Evolutionary conservation across 352 stramenopile genomes (phyloP), one percentile per base, ranked within the genome.

Genomic region (Blastocystis sp.): DNA sequence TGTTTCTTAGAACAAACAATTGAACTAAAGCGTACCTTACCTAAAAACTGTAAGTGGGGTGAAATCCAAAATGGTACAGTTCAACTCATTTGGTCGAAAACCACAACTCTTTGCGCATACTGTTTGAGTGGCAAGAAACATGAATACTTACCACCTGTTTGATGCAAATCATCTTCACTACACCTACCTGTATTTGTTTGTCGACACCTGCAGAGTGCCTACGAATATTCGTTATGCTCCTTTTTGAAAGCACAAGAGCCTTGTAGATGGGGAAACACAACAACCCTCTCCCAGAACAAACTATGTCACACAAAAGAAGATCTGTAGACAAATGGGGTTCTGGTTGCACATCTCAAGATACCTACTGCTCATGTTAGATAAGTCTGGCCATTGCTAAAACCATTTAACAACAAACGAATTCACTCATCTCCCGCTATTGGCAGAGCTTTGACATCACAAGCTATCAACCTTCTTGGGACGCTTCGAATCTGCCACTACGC

Each of bases 401-500:
- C 34, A 18, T 26, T 39, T 53, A 45, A 11, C 73, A 24, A 66
- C 39, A 54, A 30, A 9, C 47, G 24, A 53, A 24, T 55, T 53
- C 20, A 68, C 20, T 26, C 73, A 68, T 69, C 63, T 53, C 20
- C 26, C 4, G 20, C 20, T 85, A 37, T 85, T 45, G 73, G 73
- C 73, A 34, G 73, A 85, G 47, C 20, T 85, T 85, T 85, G 73
- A 85, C 73, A 85, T 68, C 73, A 39, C 30, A 53, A 66, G 54
- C 9, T 43, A 85, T 85, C 26, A 41, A 20, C n/a, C 73, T 26
- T 69, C 54, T 66, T 53, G 30, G 9, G 47, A 68, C 73, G 73
- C 73, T 85, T 85, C 73, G 73, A 85, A 85, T 85, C 73, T 34
- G 73, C 73, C 73, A 66, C 39, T 6, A 45, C 26, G 9, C 39